phyloP scores from a whole-genome alignment of 1,284 basidiomycete genomes.

The Malassezia yamatoensis region DNA sequence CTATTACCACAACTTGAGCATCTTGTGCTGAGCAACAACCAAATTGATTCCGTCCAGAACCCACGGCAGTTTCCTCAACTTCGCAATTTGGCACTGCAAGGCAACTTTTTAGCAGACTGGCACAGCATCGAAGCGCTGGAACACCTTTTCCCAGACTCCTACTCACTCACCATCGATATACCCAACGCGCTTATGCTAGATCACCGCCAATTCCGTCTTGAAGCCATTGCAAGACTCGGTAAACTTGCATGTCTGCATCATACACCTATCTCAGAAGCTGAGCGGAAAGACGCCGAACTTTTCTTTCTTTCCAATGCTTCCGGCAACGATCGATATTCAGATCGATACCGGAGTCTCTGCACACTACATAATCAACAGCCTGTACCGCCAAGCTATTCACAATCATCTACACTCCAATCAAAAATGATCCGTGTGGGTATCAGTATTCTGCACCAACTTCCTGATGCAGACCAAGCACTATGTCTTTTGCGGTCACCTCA shows the following conservation, averaged over 20 bases:
- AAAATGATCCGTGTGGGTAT: slow-evolving; percentile 1
- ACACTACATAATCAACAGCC: neutral
- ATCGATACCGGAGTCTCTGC: slow-evolving; percentile 5
- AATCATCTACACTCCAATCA: slow-evolving; percentile 1
- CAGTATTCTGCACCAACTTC: neutral
- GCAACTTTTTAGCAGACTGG: slow-evolving; percentile 61
- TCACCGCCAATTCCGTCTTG: slow-evolving; percentile 53
- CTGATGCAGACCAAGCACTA: slow-evolving; percentile 2
- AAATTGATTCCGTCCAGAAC: slow-evolving; percentile 52
- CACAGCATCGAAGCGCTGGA: slow-evolving; percentile 61
- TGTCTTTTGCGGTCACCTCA: neutral
- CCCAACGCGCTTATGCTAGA: neutral
- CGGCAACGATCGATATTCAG: neutral
- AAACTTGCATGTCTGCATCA: slow-evolving; percentile 61
- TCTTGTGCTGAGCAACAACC: slow-evolving; percentile 63
- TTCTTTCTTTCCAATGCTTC: slow-evolving; percentile 48
- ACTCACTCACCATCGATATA: slow-evolving; percentile 2
- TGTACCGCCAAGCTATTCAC: neutral
- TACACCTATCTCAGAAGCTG: slow-evolving; percentile 58
- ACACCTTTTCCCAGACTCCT: slow-evolving; percentile 54
- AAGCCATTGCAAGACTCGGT: slow-evolving; percentile 64
- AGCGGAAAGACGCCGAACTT: slow-evolving; percentile 74
- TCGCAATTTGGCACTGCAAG: slow-evolving; percentile 59
- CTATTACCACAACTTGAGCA: slow-evolving; percentile 57
- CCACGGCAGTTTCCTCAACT: slow-evolving; percentile 47